phyloP scores from a whole-genome alignment of 1,139 yeast genomes.

The Diutina catenulata region DNA sequence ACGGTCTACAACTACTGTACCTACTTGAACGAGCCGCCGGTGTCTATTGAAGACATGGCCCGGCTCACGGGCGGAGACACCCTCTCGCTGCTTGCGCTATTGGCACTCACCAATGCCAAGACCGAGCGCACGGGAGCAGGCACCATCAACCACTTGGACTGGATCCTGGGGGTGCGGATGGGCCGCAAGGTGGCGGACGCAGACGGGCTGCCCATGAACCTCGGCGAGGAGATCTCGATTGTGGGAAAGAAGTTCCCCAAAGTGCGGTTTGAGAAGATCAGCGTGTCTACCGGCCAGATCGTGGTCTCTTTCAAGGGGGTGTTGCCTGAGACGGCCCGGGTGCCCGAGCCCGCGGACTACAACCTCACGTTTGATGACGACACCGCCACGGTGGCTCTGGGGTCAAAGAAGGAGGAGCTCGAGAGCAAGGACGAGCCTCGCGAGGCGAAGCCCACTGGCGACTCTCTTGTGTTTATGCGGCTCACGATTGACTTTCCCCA shows the following conservation, averaged over 20 bases:
- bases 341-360: conserved; percentile 3
- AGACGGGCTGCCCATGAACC: conserved; percentile 48
- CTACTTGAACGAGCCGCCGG: conserved; percentile 29
- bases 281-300: conserved; percentile 76
- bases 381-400: conserved; percentile 5
- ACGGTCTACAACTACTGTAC: conserved; percentile 18
- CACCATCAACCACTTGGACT: conserved; percentile 60
- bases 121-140: conserved; percentile 15
- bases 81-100: conserved; percentile 24
- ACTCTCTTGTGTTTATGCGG: conserved; percentile 51
- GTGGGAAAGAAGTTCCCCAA: conserved; percentile 90
- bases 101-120: conserved; percentile 23
- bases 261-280: conserved; percentile 72
- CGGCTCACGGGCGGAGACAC: conserved; percentile 24
- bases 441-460: neutral
- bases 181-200: conserved; percentile 30
- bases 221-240: conserved; percentile 84
- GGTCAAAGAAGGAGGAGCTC: neutral
- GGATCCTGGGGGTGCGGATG: conserved; percentile 89
- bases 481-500: conserved; percentile 58
- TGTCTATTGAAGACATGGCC: conserved; percentile 22
- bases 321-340: conserved; percentile 21
- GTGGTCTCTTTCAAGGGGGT: conserved; percentile 75
- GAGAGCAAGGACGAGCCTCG: too few relatives aligned
- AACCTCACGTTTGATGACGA: conserved; percentile 6